Percentiles rank a stretch among this genome's conserved stretches.
Evolutionary conservation across 257 asterid genomes (phyloP).

Genomic region (Plantago ovata): DNA sequence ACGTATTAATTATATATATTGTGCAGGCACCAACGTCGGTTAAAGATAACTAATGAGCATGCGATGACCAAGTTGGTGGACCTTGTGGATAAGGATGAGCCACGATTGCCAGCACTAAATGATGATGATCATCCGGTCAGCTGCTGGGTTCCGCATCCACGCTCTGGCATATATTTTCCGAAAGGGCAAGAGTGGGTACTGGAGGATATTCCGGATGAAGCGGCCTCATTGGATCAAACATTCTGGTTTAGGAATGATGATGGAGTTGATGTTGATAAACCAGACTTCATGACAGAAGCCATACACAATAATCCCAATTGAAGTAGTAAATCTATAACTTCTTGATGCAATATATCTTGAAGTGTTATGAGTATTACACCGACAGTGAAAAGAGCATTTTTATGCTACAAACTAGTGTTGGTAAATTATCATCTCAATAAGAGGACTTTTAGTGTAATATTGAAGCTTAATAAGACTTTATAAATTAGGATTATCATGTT

Average conservation of each 20-base stretch:
- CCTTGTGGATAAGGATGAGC: background rate
- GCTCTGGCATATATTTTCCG: slow-evolving; percentile 50
- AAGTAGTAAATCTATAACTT: background rate
- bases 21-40: slow-evolving; percentile 11
- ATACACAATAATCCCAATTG: background rate
- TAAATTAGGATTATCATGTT: no score
- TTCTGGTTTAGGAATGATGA: slow-evolving; percentile 43
- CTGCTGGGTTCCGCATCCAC: slow-evolving; percentile 46
- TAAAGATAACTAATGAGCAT: background rate
- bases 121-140: background rate
- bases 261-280: slow-evolving; percentile 34
- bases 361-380: no score
- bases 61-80: slow-evolving; percentile 9
- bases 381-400: no score
- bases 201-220: slow-evolving; percentile 40
- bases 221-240: slow-evolving; percentile 35
- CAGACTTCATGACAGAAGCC: background rate
- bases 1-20: background rate
- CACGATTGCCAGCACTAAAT: background rate
- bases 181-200: slow-evolving; percentile 41
- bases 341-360: no score
- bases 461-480: no score
- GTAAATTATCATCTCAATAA: no score
- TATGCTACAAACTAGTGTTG: no score
- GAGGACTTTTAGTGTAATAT: no score